A percentile compares a stretch with the other conserved stretches of the same genome.
Evolutionary conservation across 345 rosid genomes (phyloP).

Genomic region (Luvunga scandens): DNA sequence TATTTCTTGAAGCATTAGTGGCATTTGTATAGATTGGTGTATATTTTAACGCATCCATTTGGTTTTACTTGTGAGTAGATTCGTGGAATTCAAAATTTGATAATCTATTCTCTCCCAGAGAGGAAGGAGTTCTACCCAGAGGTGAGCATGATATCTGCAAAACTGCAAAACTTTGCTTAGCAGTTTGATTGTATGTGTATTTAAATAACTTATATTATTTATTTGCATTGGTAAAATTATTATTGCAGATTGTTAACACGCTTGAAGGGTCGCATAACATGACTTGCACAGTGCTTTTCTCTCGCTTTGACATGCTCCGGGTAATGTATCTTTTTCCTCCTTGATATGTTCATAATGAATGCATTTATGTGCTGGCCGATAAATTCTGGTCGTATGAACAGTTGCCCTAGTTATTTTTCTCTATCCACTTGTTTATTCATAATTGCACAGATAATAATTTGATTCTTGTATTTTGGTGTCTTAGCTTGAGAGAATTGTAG

Average conservation of each 20-base stretch:
- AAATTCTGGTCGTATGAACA: background rate
- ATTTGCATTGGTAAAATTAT: background rate
- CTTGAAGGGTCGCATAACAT: slow-evolving; percentile 67
- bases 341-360: background rate
- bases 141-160: slow-evolving; percentile 39
- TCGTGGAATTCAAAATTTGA: slow-evolving; percentile 78
- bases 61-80: slow-evolving; percentile 45
- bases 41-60: background rate
- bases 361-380: background rate
- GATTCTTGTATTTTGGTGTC: background rate
- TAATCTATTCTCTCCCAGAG: slow-evolving; percentile 87
- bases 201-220: background rate
- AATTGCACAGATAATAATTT: background rate
- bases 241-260: slow-evolving; percentile 78
- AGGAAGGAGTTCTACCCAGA: slow-evolving; percentile 92
- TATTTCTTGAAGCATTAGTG: background rate
- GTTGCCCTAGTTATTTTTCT: background rate
- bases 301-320: slow-evolving; percentile 63
- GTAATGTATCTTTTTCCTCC: slow-evolving; percentile 36
- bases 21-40: background rate
- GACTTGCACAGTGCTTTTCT: slow-evolving; percentile 79
- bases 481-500: slow-evolving; percentile 84
- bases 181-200: background rate
- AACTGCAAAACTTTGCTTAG: background rate
- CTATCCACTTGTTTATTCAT: background rate